Evolutionary conservation across 495 filamentous ascomycete species (phyloP).

Genomic region (Penicillium crystallinum): DNA sequence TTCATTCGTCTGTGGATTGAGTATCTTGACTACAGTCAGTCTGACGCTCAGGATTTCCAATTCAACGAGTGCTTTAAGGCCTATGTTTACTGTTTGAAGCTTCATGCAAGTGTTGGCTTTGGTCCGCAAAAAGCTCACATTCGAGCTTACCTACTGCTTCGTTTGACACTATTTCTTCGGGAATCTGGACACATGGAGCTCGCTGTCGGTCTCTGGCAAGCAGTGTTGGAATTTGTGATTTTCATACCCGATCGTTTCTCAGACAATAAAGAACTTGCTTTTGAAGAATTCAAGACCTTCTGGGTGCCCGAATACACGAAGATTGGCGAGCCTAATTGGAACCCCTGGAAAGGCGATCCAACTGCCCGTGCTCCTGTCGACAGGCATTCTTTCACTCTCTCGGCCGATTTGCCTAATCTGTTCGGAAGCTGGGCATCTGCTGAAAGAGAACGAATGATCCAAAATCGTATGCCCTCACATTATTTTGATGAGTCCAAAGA

Average conservation of each 20-base stretch:
- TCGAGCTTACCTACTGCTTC: constrained; percentile 67
- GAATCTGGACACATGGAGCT: constrained; percentile 80
- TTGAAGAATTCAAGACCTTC: constrained; percentile 59
- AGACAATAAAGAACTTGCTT: constrained; percentile 8
- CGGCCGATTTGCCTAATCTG: constrained; percentile 19
- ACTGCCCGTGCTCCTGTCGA: neutral
- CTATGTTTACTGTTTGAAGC: constrained; percentile 52
- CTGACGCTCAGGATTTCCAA: constrained; percentile 60
- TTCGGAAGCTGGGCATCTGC: constrained; percentile 55
- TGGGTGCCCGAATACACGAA: constrained; percentile 85
- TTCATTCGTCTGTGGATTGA: constrained; percentile 65
- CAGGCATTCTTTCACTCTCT: neutral
- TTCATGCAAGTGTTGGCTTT: constrained; percentile 33
- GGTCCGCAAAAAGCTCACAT: constrained; percentile 34
- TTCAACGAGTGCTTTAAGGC: constrained; percentile 56
- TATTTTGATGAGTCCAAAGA: constrained; percentile 58
- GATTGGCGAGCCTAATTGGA: constrained; percentile 66
- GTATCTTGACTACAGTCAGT: constrained; percentile 72
- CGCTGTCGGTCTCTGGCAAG: constrained; percentile 78
- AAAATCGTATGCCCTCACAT: constrained; percentile 55
- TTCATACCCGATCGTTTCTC: constrained; percentile 40
- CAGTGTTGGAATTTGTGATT: constrained; percentile 66
- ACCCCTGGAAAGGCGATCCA: constrained; percentile 56
- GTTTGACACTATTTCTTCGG: constrained; percentile 64
- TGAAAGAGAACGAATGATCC: constrained; percentile 48